Evolutionary conservation across 441 rosid genomes (phyloP).

Genomic region (Bocquillonia castaneifolia): DNA sequence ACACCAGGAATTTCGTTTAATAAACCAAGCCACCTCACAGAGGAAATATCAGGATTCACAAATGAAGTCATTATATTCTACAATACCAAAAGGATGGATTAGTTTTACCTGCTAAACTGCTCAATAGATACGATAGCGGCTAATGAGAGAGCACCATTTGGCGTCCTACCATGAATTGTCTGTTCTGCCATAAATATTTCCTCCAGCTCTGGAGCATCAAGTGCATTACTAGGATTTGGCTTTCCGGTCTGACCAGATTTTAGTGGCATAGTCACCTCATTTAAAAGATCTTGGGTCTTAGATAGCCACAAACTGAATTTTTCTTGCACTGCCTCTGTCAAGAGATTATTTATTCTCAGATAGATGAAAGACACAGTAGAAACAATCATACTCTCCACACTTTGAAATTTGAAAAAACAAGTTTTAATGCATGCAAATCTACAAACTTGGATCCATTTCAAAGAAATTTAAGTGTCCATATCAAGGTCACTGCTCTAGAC

Average conservation of each 20-base stretch:
- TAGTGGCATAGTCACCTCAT: constrained; percentile 54
- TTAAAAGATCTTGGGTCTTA: constrained; percentile 63
- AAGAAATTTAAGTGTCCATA: neutral
- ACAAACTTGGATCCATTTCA: neutral
- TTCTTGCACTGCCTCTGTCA: constrained; percentile 68
- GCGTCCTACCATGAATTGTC: constrained; percentile 55
- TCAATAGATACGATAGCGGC: constrained; percentile 82
- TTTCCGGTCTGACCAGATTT: constrained; percentile 48
- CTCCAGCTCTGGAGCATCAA: constrained; percentile 44
- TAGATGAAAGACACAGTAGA: constrained; percentile 17
- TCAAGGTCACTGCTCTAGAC: too few relatives aligned
- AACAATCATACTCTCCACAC: neutral
- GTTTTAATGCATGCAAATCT: neutral
- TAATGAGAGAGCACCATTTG: constrained; percentile 60
- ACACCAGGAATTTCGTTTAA: neutral
- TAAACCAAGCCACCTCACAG: neutral
- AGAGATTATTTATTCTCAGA: constrained; percentile 14
- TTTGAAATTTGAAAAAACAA: neutral
- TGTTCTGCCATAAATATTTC: constrained; percentile 72
- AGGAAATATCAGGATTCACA: neutral
- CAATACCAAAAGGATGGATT: constrained; percentile 1
- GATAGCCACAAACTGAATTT: constrained; percentile 68
- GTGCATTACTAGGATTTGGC: constrained; percentile 35
- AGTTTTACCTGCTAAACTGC: constrained; percentile 85
- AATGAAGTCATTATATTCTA: neutral